Conservation (phyloP, 331 rosid genomes). For the Quercus phellos region DNA sequence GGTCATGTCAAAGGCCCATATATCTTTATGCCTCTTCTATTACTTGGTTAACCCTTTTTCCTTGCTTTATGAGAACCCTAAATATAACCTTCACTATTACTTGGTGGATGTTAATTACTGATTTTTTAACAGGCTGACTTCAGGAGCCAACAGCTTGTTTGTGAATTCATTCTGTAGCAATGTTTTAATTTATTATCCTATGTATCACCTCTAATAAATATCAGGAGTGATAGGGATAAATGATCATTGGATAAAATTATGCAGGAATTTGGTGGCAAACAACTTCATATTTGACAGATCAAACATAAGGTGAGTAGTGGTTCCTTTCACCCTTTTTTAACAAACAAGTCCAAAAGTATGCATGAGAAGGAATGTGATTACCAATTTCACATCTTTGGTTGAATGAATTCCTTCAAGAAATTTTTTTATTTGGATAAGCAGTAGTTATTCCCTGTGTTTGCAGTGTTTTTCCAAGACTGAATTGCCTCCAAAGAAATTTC, state of each 20-base stretch:
- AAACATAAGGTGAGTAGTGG: slow-evolving; percentile 9
- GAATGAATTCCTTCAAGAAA: background rate
- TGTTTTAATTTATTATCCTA: background rate
- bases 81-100: too few relatives aligned
- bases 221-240: background rate
- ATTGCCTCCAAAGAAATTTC: slow-evolving; percentile 30
- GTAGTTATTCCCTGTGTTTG: background rate
- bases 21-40: too few relatives aligned
- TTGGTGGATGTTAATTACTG: too few relatives aligned
- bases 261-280: slow-evolving; percentile 33
- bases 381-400: background rate
- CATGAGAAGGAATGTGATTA: background rate
- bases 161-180: too few relatives aligned
- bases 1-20: too few relatives aligned
- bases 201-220: background rate
- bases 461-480: slow-evolving; percentile 15
- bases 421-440: background rate
- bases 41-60: too few relatives aligned
- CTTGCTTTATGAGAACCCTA: too few relatives aligned
- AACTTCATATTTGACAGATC: slow-evolving; percentile 20
- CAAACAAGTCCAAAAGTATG: background rate
- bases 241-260: background rate
- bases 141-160: too few relatives aligned
- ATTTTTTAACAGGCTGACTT: too few relatives aligned
- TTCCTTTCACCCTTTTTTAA: background rate